These are phyloP conservation scores for Ophioceras dolichostomum DNA, from an alignment of 2,329 filamentous ascomycete genomes.

Conservation along the genomic window DNA sequence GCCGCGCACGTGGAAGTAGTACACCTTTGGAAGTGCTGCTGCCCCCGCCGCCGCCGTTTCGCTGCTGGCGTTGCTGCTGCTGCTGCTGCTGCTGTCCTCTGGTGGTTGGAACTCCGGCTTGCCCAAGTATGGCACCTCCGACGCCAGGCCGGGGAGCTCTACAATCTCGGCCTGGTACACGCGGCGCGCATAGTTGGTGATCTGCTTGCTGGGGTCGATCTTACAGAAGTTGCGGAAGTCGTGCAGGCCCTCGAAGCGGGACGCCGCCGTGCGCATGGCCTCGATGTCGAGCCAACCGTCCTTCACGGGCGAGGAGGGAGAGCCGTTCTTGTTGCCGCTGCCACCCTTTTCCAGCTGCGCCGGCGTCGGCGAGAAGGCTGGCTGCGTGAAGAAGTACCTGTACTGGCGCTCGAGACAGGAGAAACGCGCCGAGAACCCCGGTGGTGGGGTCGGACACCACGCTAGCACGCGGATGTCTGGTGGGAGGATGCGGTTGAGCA, in stretches of 20 bases:
- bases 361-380: slow-evolving; percentile 63
- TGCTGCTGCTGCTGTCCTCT: slow-evolving; percentile 6
- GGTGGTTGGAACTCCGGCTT: slow-evolving; percentile 28
- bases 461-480: slow-evolving; percentile 82
- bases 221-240: slow-evolving; percentile 98
- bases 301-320: slow-evolving; percentile 19
- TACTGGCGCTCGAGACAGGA: slow-evolving; percentile 86
- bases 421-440: slow-evolving; percentile 80
- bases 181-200: slow-evolving; percentile 66
- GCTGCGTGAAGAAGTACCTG: slow-evolving; percentile 96
- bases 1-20: slow-evolving; percentile 78
- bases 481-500: slow-evolving; percentile 80
- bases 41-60: slow-evolving; percentile 4
- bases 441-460: slow-evolving; percentile 77
- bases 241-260: slow-evolving; percentile 67
- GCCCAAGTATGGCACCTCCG: slow-evolving; percentile 43
- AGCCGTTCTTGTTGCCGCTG: slow-evolving; percentile 8
- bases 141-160: slow-evolving; percentile 43
- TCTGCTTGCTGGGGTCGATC: slow-evolving; percentile 79
- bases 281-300: slow-evolving; percentile 79
- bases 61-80: slow-evolving; percentile 3
- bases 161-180: slow-evolving; percentile 76
- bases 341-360: slow-evolving; percentile 26
- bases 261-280: slow-evolving; percentile 74
- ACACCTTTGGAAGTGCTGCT: slow-evolving; percentile 55